A percentile compares a stretch with the other conserved stretches of the same genome.
These are phyloP conservation scores for Gossypium australe DNA, from an alignment of 345 rosid species.

Conservation along the genomic window DNA sequence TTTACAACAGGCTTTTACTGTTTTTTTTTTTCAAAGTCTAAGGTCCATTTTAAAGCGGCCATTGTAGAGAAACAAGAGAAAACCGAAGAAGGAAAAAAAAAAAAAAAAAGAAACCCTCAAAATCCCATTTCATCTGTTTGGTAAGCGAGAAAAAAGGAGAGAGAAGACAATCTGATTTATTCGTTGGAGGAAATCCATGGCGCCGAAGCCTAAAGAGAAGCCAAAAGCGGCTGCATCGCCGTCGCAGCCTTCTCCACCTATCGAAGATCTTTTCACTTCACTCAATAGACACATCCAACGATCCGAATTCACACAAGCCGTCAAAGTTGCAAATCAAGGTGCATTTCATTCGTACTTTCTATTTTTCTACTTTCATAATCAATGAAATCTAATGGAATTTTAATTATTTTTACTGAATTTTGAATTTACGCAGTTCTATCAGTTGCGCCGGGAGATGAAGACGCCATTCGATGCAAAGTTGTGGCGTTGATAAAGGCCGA, in stretches of 20 bases:
- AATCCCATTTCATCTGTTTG: not conserved
- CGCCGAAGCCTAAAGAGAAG: constrained; percentile 70
- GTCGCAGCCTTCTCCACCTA: constrained; percentile 56
- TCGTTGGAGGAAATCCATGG: constrained; percentile 37
- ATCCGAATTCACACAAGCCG: constrained; percentile 54
- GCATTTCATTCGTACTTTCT: constrained; percentile 2
- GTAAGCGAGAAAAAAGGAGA: not conserved
- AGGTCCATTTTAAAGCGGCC: not conserved
- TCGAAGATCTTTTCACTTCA: constrained; percentile 81
- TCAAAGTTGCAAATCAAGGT: constrained; percentile 80
- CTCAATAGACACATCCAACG: constrained; percentile 54
- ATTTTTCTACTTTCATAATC: not conserved
- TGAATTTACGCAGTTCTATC: constrained; percentile 52
- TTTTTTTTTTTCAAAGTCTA: not conserved
- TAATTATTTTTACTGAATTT: not conserved
- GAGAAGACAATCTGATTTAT: not conserved
- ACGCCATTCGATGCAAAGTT: constrained; percentile 80
- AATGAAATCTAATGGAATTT: not conserved
- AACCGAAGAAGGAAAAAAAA: not conserved
- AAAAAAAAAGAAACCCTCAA: not conserved
- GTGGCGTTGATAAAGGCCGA: constrained; percentile 74
- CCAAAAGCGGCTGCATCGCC: constrained; percentile 35
- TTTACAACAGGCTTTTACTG: not conserved
- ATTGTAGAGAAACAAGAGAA: not conserved
- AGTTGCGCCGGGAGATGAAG: constrained; percentile 68